These are phyloP conservation scores for Sporopachydermia quercuum DNA, from an alignment of 805 yeast genomes.

Conservation along the genomic window DNA sequence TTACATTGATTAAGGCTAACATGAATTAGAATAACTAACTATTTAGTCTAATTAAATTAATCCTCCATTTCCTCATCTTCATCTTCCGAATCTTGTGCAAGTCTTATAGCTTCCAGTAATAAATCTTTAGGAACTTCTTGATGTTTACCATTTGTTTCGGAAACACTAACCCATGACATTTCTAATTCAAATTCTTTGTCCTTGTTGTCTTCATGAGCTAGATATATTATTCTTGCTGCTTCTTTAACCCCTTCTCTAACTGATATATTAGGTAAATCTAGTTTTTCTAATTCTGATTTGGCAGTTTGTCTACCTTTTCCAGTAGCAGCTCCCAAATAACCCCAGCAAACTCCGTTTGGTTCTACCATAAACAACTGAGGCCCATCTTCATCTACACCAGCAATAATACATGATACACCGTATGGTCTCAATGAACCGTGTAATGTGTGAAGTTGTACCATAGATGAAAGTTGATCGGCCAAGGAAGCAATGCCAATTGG, in stretches of 20 bases:
- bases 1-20: too few species aligned
- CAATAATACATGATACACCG: slow-evolving; percentile 84
- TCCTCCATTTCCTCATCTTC: slow-evolving; percentile 59
- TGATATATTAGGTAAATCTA: slow-evolving; percentile 53
- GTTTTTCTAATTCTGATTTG: slow-evolving; percentile 86
- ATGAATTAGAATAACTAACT: too few species aligned
- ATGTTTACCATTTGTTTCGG: slow-evolving; percentile 71
- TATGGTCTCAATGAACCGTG: slow-evolving; percentile 97
- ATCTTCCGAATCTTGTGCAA: slow-evolving; percentile 70
- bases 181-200: slow-evolving; percentile 96
- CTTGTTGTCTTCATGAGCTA: slow-evolving; percentile 95
- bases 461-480: slow-evolving; percentile 76
- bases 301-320: slow-evolving; percentile 99
- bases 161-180: slow-evolving; percentile 70
- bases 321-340: slow-evolving; percentile 91
- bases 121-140: slow-evolving; percentile 67
- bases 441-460: slow-evolving; percentile 89
- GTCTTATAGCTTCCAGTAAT: slow-evolving; percentile 67
- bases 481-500: slow-evolving; percentile 70
- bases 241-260: slow-evolving; percentile 78
- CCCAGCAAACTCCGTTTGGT: slow-evolving; percentile 97
- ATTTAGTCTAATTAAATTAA: too few species aligned
- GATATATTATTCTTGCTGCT: slow-evolving; percentile 85
- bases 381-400: slow-evolving; percentile 85
- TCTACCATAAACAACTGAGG: slow-evolving; percentile 92